These are phyloP conservation scores for Gentiana straminea DNA, from an alignment of 257 asterid species.

Conservation along the genomic window DNA sequence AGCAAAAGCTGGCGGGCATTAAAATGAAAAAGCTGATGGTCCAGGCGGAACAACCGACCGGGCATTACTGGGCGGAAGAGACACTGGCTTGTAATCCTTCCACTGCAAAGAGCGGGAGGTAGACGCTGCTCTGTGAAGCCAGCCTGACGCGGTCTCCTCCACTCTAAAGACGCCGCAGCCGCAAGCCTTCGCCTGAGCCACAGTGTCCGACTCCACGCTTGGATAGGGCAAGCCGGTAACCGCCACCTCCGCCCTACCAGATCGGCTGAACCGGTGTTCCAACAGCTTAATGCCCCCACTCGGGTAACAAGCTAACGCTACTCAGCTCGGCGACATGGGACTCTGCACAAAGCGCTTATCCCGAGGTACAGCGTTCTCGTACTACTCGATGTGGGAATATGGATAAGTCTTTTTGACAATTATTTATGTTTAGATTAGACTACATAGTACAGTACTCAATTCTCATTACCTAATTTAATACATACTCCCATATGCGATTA, in stretches of 20 bases:
- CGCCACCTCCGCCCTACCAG: neutral
- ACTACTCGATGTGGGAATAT: too few relatives aligned
- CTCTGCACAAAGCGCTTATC: too few relatives aligned
- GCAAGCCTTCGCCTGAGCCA: neutral
- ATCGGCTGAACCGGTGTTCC: neutral
- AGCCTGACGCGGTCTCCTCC: slow-evolving; percentile 14
- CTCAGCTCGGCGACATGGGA: slow-evolving; percentile 3
- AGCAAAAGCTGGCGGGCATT: too few relatives aligned
- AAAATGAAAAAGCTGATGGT: slow-evolving; percentile 11
- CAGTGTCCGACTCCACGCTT: slow-evolving; percentile 5
- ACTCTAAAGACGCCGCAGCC: neutral
- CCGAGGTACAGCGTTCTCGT: too few relatives aligned
- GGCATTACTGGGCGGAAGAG: neutral
- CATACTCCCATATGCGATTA: too few relatives aligned
- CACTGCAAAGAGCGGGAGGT: slow-evolving; percentile 14
- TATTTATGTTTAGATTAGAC: too few relatives aligned
- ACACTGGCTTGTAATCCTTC: slow-evolving; percentile 14
- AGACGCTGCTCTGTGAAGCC: slow-evolving; percentile 22
- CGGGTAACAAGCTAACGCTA: slow-evolving; percentile 11
- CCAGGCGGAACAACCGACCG: neutral
- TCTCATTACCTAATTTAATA: too few relatives aligned
- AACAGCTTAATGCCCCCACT: slow-evolving; percentile 9
- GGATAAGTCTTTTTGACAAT: too few relatives aligned
- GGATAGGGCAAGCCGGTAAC: slow-evolving; percentile 8
- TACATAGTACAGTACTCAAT: too few relatives aligned